Percentiles rank a stretch among this genome's conserved stretches.
phyloP scores from a whole-genome alignment of 2,329 filamentous ascomycete species.

The Metarhizium brunneum region DNA sequence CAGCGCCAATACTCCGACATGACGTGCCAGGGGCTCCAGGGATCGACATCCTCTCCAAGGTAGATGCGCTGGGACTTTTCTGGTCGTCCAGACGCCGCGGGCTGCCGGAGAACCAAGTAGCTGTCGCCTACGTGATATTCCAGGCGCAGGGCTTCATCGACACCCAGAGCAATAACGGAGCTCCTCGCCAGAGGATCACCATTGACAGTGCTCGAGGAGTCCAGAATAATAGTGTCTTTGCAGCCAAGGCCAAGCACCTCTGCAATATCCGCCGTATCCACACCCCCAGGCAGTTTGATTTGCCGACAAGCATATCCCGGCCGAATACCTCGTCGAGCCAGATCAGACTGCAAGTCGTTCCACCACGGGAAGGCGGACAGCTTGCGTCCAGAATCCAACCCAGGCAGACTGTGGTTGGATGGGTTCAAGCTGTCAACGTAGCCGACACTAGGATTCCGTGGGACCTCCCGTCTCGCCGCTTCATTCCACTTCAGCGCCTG shows the following conservation, averaged over 20 bases:
- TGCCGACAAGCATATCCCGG: conserved; percentile 29
- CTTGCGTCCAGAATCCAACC: conserved; percentile 11
- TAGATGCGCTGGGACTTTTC: conserved; percentile 18
- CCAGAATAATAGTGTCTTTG: conserved; percentile 45
- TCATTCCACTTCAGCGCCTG: conserved; percentile 54
- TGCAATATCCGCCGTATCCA: conserved; percentile 45
- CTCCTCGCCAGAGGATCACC: conserved; percentile 40
- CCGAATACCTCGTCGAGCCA: conserved; percentile 20
- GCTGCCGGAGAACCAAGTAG: conserved; percentile 21
- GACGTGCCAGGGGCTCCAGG: conserved; percentile 38
- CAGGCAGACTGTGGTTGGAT: conserved; percentile 4
- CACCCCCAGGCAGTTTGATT: conserved; percentile 33
- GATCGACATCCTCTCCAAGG: conserved; percentile 15
- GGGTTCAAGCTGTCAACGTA: conserved; percentile 15
- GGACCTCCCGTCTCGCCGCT: conserved; percentile 10
- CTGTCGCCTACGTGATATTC: conserved; percentile 45
- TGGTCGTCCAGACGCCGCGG: conserved; percentile 9
- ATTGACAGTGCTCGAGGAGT: conserved; percentile 46
- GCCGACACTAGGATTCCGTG: not conserved
- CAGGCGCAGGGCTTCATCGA: conserved; percentile 46
- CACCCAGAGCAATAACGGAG: conserved; percentile 64
- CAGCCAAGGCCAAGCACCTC: conserved; percentile 34
- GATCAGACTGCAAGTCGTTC: conserved; percentile 12
- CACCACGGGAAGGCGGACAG: conserved; percentile 14
- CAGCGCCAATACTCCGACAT: conserved; percentile 34